Evolutionary conservation across 2,329 filamentous ascomycete species (phyloP).

Genomic region (Metarhizium brunneum): DNA sequence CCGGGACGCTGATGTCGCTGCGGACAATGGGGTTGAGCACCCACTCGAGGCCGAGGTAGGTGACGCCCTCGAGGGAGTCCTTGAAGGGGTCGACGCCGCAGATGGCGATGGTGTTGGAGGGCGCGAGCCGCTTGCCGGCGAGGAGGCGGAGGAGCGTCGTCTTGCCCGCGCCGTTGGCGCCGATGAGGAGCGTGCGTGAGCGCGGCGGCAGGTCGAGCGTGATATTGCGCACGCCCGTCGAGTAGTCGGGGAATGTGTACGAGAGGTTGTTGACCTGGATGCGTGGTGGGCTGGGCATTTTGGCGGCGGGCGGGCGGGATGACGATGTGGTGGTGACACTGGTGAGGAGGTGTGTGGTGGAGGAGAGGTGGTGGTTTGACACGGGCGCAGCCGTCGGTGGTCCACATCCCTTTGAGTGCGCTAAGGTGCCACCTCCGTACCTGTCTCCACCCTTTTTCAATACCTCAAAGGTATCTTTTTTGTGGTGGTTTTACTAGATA

Average conservation of each 20-base stretch:
- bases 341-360: neutral
- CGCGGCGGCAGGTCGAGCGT: slow-evolving; percentile 67
- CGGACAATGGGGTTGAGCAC: slow-evolving; percentile 94
- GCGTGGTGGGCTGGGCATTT: slow-evolving; percentile 33
- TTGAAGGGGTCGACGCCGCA: slow-evolving; percentile 87
- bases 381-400: too few relatives aligned
- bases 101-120: slow-evolving; percentile 63
- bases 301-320: slow-evolving; percentile 7
- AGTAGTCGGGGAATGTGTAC: slow-evolving; percentile 83
- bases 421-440: too few relatives aligned
- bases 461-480: too few relatives aligned
- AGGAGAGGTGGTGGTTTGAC: neutral
- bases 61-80: slow-evolving; percentile 82
- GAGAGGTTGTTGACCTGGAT: slow-evolving; percentile 69
- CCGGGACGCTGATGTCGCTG: slow-evolving; percentile 84
- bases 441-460: too few relatives aligned
- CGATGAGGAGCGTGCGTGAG: slow-evolving; percentile 84
- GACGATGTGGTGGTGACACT: neutral
- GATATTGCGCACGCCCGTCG: slow-evolving; percentile 67
- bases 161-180: slow-evolving; percentile 95
- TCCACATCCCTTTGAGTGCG: too few relatives aligned
- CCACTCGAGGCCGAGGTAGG: slow-evolving; percentile 96
- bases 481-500: too few relatives aligned
- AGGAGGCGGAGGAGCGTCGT: slow-evolving; percentile 92
- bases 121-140: slow-evolving; percentile 88